Evolutionary conservation across 768 basidiomycete species (phyloP), one percentile per base, ranked within the genome.

Genomic region (Heimioporus sp.): DNA sequence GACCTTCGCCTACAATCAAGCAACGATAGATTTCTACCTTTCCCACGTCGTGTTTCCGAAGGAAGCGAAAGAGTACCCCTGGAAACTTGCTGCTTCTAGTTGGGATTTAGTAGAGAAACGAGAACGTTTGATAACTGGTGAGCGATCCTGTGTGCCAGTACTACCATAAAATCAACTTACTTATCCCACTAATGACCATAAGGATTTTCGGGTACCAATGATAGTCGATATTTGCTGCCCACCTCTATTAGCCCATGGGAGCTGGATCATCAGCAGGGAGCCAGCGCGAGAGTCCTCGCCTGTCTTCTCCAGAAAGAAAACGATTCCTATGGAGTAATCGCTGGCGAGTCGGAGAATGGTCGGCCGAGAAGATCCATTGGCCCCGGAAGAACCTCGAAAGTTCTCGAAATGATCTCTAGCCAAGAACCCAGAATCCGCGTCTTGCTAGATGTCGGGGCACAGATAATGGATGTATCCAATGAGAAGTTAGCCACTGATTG

Each of bases 191-290:
- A 28, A 28, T 28, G 24, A 28, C 24, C 6, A 28, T 19, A 1
- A 57, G 56, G 63, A 0, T 82, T 82, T 54, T 81, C 79, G 45
- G 81, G 80, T 8, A 82, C 81, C 2, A 82, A 82, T 46, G 81
- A 82, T 52, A 72, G 73, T 28, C 67, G 64, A n/a, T 63, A 60
- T 45, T 36, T 64, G 4, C 34, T 64, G 15, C 64, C 63, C 2
- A 19, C 49, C 0, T 51, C 52, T 19, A 65, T 60, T 17, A 40
- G 31, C 3, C 62, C 61, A 16, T 41, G 30, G 12, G 75, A 78
- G 47, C 71, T 71, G 0, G 60, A 63, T 42, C 54, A 54, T 32
- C 54, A 55, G 2, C 46, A 30, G 4, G 46, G 46, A 13, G 42
- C 54, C 5, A 81, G 78, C 40, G 80, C 80, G 0, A 66, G 36